These are phyloP conservation scores for Nematodospora valgi DNA, from an alignment of 805 yeast species.

Conservation along the genomic window DNA sequence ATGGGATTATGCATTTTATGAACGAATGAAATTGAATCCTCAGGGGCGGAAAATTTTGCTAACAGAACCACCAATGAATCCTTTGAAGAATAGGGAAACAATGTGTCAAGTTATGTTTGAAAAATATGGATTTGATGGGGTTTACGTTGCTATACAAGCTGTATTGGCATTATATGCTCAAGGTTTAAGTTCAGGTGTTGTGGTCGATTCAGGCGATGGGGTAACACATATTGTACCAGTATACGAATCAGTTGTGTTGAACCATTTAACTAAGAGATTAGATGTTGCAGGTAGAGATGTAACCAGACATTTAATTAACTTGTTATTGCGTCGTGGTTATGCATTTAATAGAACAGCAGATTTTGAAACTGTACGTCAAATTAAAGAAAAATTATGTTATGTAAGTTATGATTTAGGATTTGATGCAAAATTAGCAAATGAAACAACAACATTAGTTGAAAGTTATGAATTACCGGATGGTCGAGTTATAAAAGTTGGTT, in stretches of 20 bases:
- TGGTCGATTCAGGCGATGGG: constrained; percentile 98
- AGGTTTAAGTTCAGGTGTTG: constrained; percentile 95
- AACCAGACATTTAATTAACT: constrained; percentile 89
- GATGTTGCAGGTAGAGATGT: constrained; percentile 99
- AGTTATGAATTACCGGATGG: constrained; percentile 95
- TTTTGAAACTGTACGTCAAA: constrained; percentile 97
- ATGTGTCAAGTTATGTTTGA: constrained; percentile 95
- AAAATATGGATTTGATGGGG: constrained; percentile 85
- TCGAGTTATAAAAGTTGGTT: constrained; percentile 86
- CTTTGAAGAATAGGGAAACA: constrained; percentile 79
- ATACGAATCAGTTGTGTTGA: constrained; percentile 93
- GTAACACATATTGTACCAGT: constrained; percentile 98
- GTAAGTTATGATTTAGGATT: constrained; percentile 91
- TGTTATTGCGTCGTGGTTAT: constrained; percentile 91
- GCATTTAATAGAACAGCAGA: constrained; percentile 98
- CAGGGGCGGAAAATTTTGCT: constrained; percentile 75
- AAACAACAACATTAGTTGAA: constrained; percentile 93
- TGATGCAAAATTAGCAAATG: constrained; percentile 82
- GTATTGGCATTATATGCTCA: constrained; percentile 97
- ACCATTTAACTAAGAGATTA: constrained; percentile 85
- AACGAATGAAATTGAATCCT: constrained; percentile 77
- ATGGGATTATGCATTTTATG: constrained; percentile 97
- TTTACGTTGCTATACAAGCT: constrained; percentile 94
- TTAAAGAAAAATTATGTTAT: constrained; percentile 93
- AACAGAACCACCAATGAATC: constrained; percentile 99